phyloP scores from a whole-genome alignment of 1,139 yeast species.

The Candida mesenterica region DNA sequence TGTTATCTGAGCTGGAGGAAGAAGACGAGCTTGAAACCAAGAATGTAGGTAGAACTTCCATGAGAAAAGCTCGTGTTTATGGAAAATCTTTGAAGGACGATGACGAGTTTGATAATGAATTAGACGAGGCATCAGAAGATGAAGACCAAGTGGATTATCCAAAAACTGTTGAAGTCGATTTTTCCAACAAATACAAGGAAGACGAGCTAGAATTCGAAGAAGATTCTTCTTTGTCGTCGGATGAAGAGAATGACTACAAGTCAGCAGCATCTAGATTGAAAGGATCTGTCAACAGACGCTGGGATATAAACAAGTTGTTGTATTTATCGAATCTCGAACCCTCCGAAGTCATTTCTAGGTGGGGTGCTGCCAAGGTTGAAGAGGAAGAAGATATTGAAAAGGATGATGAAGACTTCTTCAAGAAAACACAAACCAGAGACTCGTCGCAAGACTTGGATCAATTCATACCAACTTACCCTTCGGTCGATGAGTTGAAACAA shows the following conservation, averaged over 20 bases:
- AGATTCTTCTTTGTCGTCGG: constrained; percentile 43
- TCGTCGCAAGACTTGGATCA: constrained; percentile 33
- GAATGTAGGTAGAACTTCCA: constrained; percentile 54
- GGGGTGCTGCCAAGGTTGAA: constrained; percentile 56
- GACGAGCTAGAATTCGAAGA: constrained; percentile 52
- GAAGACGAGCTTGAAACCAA: constrained; percentile 24
- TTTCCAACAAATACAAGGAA: constrained; percentile 39
- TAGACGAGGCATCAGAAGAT: constrained; percentile 37
- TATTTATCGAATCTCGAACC: constrained; percentile 79
- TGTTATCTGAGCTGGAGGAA: constrained; percentile 29
- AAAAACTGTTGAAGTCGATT: constrained; percentile 50
- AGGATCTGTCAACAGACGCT: constrained; percentile 45
- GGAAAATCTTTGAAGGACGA: constrained; percentile 54
- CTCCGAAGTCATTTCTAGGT: constrained; percentile 68
- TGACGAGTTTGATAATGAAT: constrained; percentile 44
- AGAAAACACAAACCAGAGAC: constrained; percentile 41
- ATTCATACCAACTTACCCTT: constrained; percentile 38
- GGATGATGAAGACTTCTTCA: constrained; percentile 53
- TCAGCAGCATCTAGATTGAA: constrained; percentile 46
- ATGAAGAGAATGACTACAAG: constrained; percentile 37
- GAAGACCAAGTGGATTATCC: constrained; percentile 38
- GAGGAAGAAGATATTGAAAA: constrained; percentile 56
- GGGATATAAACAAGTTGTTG: constrained; percentile 80
- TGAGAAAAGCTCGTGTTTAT: constrained; percentile 61
- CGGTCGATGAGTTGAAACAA: constrained; percentile 48